phyloP scores from a whole-genome alignment of 176 grass and related monocot species.

The Musa troglodytarum region DNA sequence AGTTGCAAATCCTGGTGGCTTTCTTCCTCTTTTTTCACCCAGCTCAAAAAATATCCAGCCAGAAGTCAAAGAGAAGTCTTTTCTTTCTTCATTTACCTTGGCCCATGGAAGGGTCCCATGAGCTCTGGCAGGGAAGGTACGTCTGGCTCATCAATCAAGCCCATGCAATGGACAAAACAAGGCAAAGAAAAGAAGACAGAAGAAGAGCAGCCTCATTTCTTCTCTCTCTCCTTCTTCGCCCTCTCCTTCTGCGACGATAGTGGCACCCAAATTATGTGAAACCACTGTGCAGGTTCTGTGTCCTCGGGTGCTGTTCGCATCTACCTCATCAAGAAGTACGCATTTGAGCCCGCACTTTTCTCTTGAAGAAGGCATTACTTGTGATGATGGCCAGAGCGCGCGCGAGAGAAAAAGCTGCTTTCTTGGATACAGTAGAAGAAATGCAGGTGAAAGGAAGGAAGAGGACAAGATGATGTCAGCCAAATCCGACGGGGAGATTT shows the following conservation, averaged over 20 bases:
- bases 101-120: constrained; percentile 9
- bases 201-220: neutral
- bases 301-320: constrained; percentile 6
- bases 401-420: neutral
- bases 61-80: constrained; percentile 1
- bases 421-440: constrained; percentile 26
- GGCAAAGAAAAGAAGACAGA: neutral
- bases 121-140: constrained; percentile 10
- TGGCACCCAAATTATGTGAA: constrained; percentile 36
- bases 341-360: neutral
- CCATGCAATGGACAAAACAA: constrained; percentile 13
- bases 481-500: constrained; percentile 38
- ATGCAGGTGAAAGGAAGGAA: constrained; percentile 22
- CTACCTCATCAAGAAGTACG: neutral
- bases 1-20: no score
- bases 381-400: constrained; percentile 6
- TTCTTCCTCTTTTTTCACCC: neutral
- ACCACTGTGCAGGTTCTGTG: constrained; percentile 30
- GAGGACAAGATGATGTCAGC: constrained; percentile 40
- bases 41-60: neutral
- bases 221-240: constrained; percentile 19
- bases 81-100: constrained; percentile 5
- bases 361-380: constrained; percentile 15
- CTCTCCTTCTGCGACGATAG: constrained; percentile 30
- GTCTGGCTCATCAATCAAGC: constrained; percentile 17